Percentiles rank a stretch among this genome's conserved stretches.
Evolutionary conservation across 2,329 filamentous ascomycete species (phyloP).

Genomic region (Hypoxylon sp.): DNA sequence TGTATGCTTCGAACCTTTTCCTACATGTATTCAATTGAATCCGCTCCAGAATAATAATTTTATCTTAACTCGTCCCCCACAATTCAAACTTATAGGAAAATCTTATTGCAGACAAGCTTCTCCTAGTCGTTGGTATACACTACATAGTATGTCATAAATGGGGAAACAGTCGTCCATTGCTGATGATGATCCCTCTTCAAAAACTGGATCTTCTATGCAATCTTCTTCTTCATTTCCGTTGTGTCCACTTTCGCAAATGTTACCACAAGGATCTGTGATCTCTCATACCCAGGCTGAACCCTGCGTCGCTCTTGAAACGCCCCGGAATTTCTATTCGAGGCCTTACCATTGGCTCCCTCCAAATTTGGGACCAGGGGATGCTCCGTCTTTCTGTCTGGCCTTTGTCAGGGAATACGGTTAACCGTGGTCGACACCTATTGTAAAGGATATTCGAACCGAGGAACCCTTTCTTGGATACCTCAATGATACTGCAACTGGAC

Average conservation of each 20-base stretch:
- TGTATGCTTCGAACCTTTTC: too few species aligned
- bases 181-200: constrained; percentile 3
- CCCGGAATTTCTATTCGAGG: constrained; percentile 18
- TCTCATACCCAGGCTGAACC: constrained; percentile 27
- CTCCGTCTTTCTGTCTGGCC: constrained; percentile 24
- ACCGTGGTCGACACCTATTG: constrained; percentile 2
- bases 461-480: constrained; percentile 1
- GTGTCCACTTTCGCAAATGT: constrained; percentile 13
- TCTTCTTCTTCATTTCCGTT: constrained; percentile 9
- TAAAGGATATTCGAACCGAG: not conserved
- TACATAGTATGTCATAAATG: constrained; percentile 2
- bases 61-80: constrained; percentile 18
- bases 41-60: too few species aligned
- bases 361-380: constrained; percentile 24
- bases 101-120: constrained; percentile 37
- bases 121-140: constrained; percentile 20
- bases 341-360: constrained; percentile 33
- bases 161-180: not conserved
- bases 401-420: constrained; percentile 26
- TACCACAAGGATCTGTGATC: constrained; percentile 23
- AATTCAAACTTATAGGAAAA: constrained; percentile 10
- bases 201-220: not conserved
- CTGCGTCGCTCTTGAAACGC: constrained; percentile 44
- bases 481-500: not conserved
- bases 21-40: too few species aligned